Conservation (phyloP, 345 rosid genomes). For the Brassica rapa region DNA sequence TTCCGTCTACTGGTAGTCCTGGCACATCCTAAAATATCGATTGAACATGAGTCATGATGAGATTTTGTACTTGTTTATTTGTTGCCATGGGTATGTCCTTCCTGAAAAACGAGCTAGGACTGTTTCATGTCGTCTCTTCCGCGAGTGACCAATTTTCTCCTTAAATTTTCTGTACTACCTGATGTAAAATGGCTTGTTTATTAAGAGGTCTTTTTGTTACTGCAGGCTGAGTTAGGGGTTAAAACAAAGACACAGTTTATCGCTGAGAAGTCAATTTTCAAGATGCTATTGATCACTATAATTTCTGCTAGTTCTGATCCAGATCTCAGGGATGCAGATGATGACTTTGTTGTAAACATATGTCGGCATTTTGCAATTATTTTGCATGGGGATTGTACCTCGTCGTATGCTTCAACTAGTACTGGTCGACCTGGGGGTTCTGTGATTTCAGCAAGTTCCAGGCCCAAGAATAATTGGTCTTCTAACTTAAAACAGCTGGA, state of each 20-base stretch:
- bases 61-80: background rate
- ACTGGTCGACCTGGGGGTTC: constrained; percentile 53
- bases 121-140: constrained; percentile 12
- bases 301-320: constrained; percentile 84
- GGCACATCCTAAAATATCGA: background rate
- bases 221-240: constrained; percentile 93
- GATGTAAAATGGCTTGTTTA: constrained; percentile 10
- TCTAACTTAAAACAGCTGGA: constrained; percentile 80
- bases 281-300: constrained; percentile 73
- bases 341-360: constrained; percentile 76
- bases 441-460: constrained; percentile 57
- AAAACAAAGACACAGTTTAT: constrained; percentile 97
- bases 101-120: constrained; percentile 1
- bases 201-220: constrained; percentile 17
- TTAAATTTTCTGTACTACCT: background rate
- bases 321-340: constrained; percentile 69
- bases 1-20: background rate
- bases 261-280: constrained; percentile 98
- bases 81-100: constrained; percentile 25
- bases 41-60: background rate
- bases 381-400: constrained; percentile 65
- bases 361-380: constrained; percentile 95
- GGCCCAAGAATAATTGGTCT: constrained; percentile 56
- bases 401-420: constrained; percentile 52
- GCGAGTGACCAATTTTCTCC: constrained; percentile 14